phyloP scores from a whole-genome alignment of 2,329 filamentous ascomycete genomes.

The Penicillium sp. region DNA sequence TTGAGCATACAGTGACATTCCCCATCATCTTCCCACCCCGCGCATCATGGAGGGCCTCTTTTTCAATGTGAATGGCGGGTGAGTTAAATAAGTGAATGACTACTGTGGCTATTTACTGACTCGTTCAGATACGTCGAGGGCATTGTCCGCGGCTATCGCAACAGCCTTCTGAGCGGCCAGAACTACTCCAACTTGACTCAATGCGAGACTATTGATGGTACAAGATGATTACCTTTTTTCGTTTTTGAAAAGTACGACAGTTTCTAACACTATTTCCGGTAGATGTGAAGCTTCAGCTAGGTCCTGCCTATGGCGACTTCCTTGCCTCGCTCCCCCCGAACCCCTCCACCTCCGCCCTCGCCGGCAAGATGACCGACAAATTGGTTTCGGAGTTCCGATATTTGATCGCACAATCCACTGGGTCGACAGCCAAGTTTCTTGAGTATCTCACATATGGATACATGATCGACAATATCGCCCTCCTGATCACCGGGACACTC shows the following conservation, averaged over 20 bases:
- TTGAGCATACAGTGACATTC: slow-evolving; percentile 9
- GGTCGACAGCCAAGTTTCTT: slow-evolving; percentile 89
- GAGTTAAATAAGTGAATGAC: slow-evolving; percentile 27
- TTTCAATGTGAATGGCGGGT: slow-evolving; percentile 94
- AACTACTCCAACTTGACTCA: slow-evolving; percentile 96
- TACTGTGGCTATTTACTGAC: slow-evolving; percentile 17
- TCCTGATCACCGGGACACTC: slow-evolving; percentile 94
- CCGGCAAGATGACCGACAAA: slow-evolving; percentile 94
- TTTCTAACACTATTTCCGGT: slow-evolving; percentile 8
- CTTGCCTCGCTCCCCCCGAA: slow-evolving; percentile 89
- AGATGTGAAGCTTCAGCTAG: slow-evolving; percentile 98
- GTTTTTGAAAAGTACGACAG: neutral
- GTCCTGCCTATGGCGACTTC: slow-evolving; percentile 94
- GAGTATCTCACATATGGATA: slow-evolving; percentile 98
- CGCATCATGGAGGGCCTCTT: slow-evolving; percentile 77
- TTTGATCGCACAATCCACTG: slow-evolving; percentile 85
- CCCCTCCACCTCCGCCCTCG: slow-evolving; percentile 90
- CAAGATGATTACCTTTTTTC: neutral
- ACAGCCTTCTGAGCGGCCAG: slow-evolving; percentile 78
- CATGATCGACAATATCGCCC: slow-evolving; percentile 99
- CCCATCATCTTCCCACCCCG: slow-evolving; percentile 14
- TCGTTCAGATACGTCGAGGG: slow-evolving; percentile 80
- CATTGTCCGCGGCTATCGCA: slow-evolving; percentile 94
- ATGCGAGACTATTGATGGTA: slow-evolving; percentile 95
- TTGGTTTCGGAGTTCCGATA: slow-evolving; percentile 97